Evolutionary conservation across 148 eudicot genomes (phyloP).

Genomic region (Spergularia marina): DNA sequence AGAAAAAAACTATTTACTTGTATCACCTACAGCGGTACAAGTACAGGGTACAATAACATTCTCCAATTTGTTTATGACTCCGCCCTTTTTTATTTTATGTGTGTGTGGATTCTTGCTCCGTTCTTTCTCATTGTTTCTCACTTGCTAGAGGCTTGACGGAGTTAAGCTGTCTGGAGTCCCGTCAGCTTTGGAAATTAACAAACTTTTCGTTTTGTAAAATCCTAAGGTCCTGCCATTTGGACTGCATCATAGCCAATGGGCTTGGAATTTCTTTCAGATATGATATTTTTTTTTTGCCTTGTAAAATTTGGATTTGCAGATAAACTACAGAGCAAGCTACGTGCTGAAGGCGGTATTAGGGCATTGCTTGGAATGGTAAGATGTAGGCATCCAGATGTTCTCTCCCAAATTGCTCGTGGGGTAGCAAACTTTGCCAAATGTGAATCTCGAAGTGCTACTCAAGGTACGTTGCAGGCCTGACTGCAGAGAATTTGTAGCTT

Average conservation of each 20-base stretch:
- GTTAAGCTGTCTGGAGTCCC: no score
- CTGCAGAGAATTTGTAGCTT: not conserved
- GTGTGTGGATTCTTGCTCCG: not conserved
- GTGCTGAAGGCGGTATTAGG: slow-evolving; percentile 95
- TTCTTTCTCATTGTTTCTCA: not conserved
- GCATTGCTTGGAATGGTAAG: slow-evolving; percentile 95
- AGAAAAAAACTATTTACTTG: not conserved
- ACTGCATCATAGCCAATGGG: not conserved
- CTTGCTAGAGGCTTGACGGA: not conserved
- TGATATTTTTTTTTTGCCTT: not conserved
- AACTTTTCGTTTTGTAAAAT: not conserved
- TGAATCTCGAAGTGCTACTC: slow-evolving; percentile 80
- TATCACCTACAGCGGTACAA: not conserved
- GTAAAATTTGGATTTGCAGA: slow-evolving; percentile 41
- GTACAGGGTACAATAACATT: no score
- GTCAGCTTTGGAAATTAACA: no score
- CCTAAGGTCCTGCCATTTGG: not conserved
- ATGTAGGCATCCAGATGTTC: slow-evolving; percentile 96
- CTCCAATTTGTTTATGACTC: not conserved
- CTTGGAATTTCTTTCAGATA: not conserved
- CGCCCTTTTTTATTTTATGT: not conserved
- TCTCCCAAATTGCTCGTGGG: slow-evolving; percentile 97
- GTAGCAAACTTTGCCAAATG: slow-evolving; percentile 97
- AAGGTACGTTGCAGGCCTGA: slow-evolving; percentile 51
- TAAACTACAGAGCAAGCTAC: slow-evolving; percentile 75